Conservation (phyloP, 768 basidiomycete genomes). For the Lactifluus echinatus region DNA sequence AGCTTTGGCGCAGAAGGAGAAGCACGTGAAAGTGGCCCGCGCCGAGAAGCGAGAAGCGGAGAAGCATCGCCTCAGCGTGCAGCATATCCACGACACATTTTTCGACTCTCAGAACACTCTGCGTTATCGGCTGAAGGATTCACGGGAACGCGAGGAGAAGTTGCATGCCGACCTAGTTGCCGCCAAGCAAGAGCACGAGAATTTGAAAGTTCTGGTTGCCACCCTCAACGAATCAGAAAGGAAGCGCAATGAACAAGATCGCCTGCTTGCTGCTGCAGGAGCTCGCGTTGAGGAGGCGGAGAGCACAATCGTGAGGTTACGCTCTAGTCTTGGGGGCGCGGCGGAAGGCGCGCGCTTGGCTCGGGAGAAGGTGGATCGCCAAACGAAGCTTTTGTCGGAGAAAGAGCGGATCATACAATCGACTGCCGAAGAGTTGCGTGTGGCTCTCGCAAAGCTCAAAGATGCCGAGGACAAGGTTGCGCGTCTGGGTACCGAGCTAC, state of each 20-base stretch:
- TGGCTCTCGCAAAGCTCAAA: no score
- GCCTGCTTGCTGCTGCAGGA: neutral
- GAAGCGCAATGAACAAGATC: neutral
- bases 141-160: neutral
- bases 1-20: neutral
- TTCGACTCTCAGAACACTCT: neutral
- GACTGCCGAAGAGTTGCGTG: neutral
- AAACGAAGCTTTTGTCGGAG: neutral
- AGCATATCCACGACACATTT: neutral
- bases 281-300: neutral
- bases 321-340: no score
- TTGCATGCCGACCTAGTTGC: neutral
- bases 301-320: neutral
- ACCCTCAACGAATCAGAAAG: slow-evolving; percentile 1
- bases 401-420: neutral
- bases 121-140: neutral
- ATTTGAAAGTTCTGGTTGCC: neutral
- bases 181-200: neutral
- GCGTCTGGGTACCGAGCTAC: no score
- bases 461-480: no score
- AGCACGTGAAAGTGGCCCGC: neutral
- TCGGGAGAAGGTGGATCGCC: no score
- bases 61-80: neutral
- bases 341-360: no score
- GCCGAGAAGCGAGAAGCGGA: neutral